Evolutionary conservation across 495 filamentous ascomycete species (phyloP), one percentile per base, ranked within the genome.

Genomic region (Talaromyces liani): DNA sequence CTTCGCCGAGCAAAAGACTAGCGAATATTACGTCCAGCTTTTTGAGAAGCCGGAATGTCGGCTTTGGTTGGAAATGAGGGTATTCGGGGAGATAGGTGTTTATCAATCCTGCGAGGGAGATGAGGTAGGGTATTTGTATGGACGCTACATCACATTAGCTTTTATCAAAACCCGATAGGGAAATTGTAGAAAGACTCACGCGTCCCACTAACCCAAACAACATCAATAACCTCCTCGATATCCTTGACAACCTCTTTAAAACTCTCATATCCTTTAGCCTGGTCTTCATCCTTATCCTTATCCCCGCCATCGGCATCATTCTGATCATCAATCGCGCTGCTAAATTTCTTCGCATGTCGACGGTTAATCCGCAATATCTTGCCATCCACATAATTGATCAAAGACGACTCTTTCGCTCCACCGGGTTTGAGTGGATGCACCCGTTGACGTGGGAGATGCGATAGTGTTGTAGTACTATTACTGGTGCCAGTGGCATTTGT

Each of bases 11-110:
- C 1, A 95, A 73, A 4, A 97, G 74, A 34, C 86, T 87, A 3
- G 85, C 82, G 69, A 96, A 95, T 27, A 87, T 85, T 55, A 82
- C 77, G 66, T 97, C 92, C 10, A 97, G 77, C 72, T 94, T 96
- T 27, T 82, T 79, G 1, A 97, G 77, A 0, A 92, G 65, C 0
- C 74, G 68, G 63, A 97, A 90, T 0, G 88, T 91, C 0, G 85
- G 67, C 18, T 73, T 69, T 0, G 87, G 84, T 0, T 85, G 75
- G n/a, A 91, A 87, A 0, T 41, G 36, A 16, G 85, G 79, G 72
- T 93, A 93, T 0, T 82, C 77, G 6, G 80, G 68, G 4, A 96
- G 73, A 72, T 87, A 89, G 0, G 79, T 82, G 64, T 84, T 83
- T 16, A 90, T 72, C 27, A 91, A 77, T 60, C 85, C 80, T 0